Evolutionary conservation across 1,139 yeast species (phyloP).

Genomic region (Candida pseudocylindracea): DNA sequence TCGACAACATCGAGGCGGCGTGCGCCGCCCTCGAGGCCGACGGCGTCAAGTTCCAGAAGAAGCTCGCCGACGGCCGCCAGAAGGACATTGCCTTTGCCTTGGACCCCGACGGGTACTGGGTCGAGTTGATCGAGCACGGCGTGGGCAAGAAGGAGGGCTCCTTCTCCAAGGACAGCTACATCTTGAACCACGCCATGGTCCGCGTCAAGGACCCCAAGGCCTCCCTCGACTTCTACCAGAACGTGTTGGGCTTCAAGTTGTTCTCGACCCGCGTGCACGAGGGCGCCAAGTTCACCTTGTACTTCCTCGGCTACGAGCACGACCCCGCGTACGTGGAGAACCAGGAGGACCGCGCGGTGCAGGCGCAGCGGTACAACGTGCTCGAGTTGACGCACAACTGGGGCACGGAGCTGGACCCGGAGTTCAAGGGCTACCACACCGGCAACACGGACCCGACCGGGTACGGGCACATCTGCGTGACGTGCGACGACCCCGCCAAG

Average conservation of each 20-base stretch:
- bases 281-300: conserved; percentile 61
- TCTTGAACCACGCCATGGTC: conserved; percentile 82
- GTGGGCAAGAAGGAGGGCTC: conserved; percentile 14
- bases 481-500: conserved; percentile 40
- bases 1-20: conserved; percentile 47
- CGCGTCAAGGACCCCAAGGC: conserved; percentile 69
- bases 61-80: conserved; percentile 73
- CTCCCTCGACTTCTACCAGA: conserved; percentile 56
- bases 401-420: conserved; percentile 72
- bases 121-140: conserved; percentile 60
- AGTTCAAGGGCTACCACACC: conserved; percentile 55
- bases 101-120: conserved; percentile 96
- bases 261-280: conserved; percentile 30
- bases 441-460: conserved; percentile 57
- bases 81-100: conserved; percentile 81
- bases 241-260: conserved; percentile 62
- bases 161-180: conserved; percentile 21
- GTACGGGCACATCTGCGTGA: conserved; percentile 66
- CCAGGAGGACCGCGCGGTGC: conserved; percentile 9
- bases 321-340: conserved; percentile 14
- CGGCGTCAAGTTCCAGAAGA: conserved; percentile 66
- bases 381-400: conserved; percentile 85
- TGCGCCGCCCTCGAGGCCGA: conserved; percentile 32
- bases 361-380: conserved; percentile 34
- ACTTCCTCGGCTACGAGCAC: conserved; percentile 57